Conservation (phyloP, 2,329 filamentous ascomycete species). For the Thelonectria blattea region DNA sequence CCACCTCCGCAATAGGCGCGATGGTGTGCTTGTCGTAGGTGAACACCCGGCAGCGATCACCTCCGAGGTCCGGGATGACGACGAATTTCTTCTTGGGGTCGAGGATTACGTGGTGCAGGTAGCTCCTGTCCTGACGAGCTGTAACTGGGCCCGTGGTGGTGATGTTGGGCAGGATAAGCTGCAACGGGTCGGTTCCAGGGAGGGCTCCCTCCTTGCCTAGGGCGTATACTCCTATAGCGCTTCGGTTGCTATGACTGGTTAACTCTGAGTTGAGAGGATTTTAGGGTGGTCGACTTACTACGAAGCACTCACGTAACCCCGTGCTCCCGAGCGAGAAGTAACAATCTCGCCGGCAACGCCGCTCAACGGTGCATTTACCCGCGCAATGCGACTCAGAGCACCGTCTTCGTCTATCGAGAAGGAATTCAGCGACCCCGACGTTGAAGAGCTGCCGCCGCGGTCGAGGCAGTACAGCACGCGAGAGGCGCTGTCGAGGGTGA, state of each 20-base stretch:
- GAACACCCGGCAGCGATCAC: conserved; percentile 29
- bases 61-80: conserved; percentile 32
- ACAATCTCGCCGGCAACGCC: conserved; percentile 31
- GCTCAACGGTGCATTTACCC: conserved; percentile 20
- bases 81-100: conserved; percentile 33
- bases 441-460: conserved; percentile 15
- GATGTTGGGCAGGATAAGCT: conserved; percentile 28
- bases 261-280: neutral
- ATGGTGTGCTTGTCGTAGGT: conserved; percentile 31
- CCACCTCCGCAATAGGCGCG: conserved; percentile 29
- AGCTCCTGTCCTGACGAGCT: conserved; percentile 31
- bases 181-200: conserved; percentile 25
- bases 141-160: conserved; percentile 28
- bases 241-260: conserved; percentile 19
- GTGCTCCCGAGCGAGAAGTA: conserved; percentile 18
- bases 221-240: conserved; percentile 21
- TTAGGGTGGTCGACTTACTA: conserved; percentile 26
- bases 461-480: conserved; percentile 34
- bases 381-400: conserved; percentile 17
- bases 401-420: conserved; percentile 25
- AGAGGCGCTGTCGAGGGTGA: conserved; percentile 24
- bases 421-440: conserved; percentile 31
- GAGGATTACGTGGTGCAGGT: conserved; percentile 33
- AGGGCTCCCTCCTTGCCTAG: conserved; percentile 27
- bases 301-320: conserved; percentile 30